Evolutionary conservation across 495 filamentous ascomycete genomes (phyloP).

Genomic region (Cercophora newfieldiana): DNA sequence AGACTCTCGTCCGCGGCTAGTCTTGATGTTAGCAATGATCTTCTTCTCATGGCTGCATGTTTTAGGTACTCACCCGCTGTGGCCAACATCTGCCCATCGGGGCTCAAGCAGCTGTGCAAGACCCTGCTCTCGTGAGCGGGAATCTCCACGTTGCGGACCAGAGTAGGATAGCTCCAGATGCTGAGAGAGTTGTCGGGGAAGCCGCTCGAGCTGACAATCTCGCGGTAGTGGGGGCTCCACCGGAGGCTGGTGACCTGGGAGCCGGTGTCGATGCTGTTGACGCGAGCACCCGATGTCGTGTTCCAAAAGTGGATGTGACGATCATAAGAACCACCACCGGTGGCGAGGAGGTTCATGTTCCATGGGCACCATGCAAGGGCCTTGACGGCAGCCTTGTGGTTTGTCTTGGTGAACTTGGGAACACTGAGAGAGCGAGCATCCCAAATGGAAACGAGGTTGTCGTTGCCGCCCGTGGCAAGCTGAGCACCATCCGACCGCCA

Average conservation of each 20-base stretch:
- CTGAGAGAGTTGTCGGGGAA: conserved; percentile 98
- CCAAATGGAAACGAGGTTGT: conserved; percentile 99
- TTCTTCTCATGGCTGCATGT: no score
- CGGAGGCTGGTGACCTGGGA: conserved; percentile 93
- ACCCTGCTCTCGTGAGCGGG: conserved; percentile 98
- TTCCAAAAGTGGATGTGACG: conserved; percentile 99
- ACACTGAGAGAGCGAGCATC: conserved; percentile 88
- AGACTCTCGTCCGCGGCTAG: conserved; percentile 87
- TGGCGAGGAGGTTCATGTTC: conserved; percentile 95
- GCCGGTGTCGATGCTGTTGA: conserved; percentile 98
- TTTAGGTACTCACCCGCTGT: conserved; percentile 64
- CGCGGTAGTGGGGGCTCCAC: conserved; percentile 95
- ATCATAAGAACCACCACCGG: conserved; percentile 94
- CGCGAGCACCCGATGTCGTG: conserved; percentile 90
- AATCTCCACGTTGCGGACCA: conserved; percentile 97
- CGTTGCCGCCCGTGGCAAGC: conserved; percentile 95
- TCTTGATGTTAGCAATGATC: conserved; percentile 20
- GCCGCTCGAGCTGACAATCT: conserved; percentile 94
- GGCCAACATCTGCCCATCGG: conserved; percentile 95
- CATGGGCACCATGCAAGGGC: conserved; percentile 98
- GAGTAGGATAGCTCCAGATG: conserved; percentile 97
- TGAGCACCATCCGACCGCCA: conserved; percentile 96
- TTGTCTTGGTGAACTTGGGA: conserved; percentile 98
- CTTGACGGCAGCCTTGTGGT: conserved; percentile 98
- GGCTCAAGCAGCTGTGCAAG: conserved; percentile 90